Base-by-base conservation (phyloP, 2,329 filamentous ascomycete species). In the Dactylellina parvicollis region DNA sequence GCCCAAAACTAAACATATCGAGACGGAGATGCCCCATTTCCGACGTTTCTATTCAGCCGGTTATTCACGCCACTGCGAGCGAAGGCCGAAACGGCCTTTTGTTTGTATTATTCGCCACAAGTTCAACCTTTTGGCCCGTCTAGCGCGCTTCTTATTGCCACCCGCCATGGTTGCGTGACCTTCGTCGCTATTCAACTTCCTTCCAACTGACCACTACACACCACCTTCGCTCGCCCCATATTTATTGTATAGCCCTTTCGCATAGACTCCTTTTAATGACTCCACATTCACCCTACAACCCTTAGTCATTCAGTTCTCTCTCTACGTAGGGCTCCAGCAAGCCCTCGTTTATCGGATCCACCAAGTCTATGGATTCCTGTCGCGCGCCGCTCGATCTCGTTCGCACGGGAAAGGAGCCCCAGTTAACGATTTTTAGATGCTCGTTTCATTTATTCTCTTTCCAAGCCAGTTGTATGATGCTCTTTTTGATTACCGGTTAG, bases 251-350 rank as follows among this genome's bases (percentile, higher is more conserved):
- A 64, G 69, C 60, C 54, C 54, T 60, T 66, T 50, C 54, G 9
- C 38, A 66, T 73, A 65, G 54, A 65, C 55, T 9, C n/a, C 38
- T 65, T 65, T 60, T 61, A 66, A 73, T 73, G 60, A 60, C 55
- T 47, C 47, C 20, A 30, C 40, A 40, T 38, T 28, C 60, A 36
- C 20, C 32, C 56, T 46, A 44, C 46, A 28, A 42, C 44, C 57
- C 52, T 44, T 47, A 26, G 52, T 38, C 36, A 44, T 47, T 18
- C 46, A 38, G 38, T 54, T 28, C 8, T 46, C 10, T 55, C 47
- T 38, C 28, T 28, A 44, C 32, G 36, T n/a, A n/a, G n/a, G 47
- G 47, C 36, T 42, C 16, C 22, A 18, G 9, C 50, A 57, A 30
- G 42, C 30, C 14, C 26, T 36, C 16, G 16, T 28, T 65, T 46